phyloP scores from a whole-genome alignment of 2,329 filamentous ascomycete species.

The Sarocladium strictum region DNA sequence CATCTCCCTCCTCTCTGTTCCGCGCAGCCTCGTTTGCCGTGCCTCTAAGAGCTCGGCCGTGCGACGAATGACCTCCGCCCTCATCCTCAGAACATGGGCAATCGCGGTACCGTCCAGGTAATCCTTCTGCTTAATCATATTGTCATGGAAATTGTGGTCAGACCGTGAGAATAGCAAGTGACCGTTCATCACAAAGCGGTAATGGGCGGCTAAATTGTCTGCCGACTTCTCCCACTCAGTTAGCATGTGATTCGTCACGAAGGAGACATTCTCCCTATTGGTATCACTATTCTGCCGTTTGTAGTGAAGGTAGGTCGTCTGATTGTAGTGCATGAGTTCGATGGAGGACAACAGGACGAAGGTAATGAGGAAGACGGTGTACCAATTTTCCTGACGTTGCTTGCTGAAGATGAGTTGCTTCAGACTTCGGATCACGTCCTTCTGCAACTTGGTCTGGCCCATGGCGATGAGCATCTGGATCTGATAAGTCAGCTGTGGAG shows the following conservation, averaged over 20 bases:
- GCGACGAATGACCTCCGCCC: neutral
- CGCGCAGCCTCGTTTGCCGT: neutral
- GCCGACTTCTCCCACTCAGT: neutral
- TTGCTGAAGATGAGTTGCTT: neutral
- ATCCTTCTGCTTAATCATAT: neutral
- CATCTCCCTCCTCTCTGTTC: neutral
- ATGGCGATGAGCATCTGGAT: slow-evolving; percentile 3
- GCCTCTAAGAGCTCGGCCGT: neutral
- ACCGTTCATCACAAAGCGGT: neutral
- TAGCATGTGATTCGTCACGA: neutral
- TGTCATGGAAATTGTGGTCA: neutral
- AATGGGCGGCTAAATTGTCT: neutral
- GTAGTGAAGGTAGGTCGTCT: neutral
- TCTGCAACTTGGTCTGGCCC: neutral
- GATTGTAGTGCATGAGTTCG: slow-evolving; percentile 1
- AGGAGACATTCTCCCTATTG: neutral
- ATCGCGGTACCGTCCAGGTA: neutral
- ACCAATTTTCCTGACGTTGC: neutral
- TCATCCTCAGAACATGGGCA: neutral
- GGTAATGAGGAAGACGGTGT: neutral
- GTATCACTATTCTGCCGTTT: neutral
- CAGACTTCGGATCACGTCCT: neutral
- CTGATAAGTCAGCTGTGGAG: neutral
- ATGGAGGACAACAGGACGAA: neutral
- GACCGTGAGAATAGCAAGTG: neutral